These are phyloP conservation scores for Neurospora sublineolata DNA, from an alignment of 495 filamentous ascomycete genomes.

Conservation along the genomic window DNA sequence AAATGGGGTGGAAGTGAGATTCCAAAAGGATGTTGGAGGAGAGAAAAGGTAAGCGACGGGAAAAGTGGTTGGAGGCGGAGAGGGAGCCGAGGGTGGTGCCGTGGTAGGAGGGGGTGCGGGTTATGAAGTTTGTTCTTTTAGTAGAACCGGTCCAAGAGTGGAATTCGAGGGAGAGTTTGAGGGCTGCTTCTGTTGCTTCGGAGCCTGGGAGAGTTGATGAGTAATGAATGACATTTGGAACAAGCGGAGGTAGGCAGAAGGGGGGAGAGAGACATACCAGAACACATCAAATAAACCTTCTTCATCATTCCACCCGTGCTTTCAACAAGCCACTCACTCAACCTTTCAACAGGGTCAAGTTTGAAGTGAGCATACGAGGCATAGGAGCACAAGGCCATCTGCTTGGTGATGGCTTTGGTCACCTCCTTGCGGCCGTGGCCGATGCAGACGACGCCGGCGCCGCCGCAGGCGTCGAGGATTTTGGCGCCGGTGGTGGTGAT, in stretches of 20 bases:
- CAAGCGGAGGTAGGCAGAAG: neutral
- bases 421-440: constrained; percentile 37
- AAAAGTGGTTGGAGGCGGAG: constrained; percentile 44
- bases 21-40: constrained; percentile 29
- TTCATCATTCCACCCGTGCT: constrained; percentile 33
- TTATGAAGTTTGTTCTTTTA: constrained; percentile 42
- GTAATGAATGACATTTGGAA: neutral
- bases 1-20: constrained; percentile 46
- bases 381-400: constrained; percentile 29
- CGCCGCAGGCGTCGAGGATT: constrained; percentile 47
- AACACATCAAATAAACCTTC: constrained; percentile 36
- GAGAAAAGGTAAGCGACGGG: constrained; percentile 44
- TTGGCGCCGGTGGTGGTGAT: constrained; percentile 37
- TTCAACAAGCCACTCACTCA: constrained; percentile 28
- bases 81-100: constrained; percentile 57
- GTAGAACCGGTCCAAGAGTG: constrained; percentile 34
- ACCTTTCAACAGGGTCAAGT: constrained; percentile 19
- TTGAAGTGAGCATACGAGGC: constrained; percentile 32
- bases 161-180: constrained; percentile 57
- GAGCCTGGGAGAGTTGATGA: constrained; percentile 36
- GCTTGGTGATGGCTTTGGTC: constrained; percentile 20
- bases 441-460: constrained; percentile 38
- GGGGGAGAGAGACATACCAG: constrained; percentile 31
- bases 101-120: constrained; percentile 56
- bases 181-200: constrained; percentile 59